Conservation (phyloP, 2,329 filamentous ascomycete species). For the Arthrobotrys musiformis region DNA sequence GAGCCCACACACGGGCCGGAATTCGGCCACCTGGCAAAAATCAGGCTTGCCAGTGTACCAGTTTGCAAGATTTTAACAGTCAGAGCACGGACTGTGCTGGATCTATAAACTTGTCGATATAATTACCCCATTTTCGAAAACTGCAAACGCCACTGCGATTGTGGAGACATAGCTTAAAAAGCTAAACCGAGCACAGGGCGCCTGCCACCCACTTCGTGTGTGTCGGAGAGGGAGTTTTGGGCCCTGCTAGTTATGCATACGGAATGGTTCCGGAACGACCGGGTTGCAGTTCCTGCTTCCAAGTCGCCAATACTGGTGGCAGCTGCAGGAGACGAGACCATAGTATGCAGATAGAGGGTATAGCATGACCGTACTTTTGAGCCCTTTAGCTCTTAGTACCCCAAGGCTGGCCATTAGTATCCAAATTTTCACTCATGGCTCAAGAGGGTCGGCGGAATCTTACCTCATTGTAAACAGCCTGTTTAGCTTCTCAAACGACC, state of each 20-base stretch:
- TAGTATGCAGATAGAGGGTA: conserved; percentile 1
- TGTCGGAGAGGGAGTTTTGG: conserved; percentile 5
- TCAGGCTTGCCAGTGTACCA: neutral
- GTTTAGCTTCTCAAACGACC: conserved; percentile 51
- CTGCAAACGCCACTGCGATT: conserved; percentile 25
- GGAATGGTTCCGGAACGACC: conserved; percentile 52
- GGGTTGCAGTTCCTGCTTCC: conserved; percentile 51
- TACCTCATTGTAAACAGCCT: conserved; percentile 47
- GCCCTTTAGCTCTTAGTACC: conserved; percentile 5
- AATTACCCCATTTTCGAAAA: conserved; percentile 33
- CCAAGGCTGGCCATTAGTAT: conserved; percentile 18
- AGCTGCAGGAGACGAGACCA: conserved; percentile 48
- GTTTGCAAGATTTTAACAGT: neutral
- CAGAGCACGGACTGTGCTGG: conserved; percentile 10
- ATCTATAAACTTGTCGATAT: conserved; percentile 36
- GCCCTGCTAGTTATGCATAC: conserved; percentile 6
- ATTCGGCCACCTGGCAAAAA: conserved; percentile 28
- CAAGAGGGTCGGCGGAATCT: conserved; percentile 25
- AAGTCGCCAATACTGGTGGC: conserved; percentile 2
- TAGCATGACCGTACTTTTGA: conserved; percentile 24
- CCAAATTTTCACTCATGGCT: conserved; percentile 24
- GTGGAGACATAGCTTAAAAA: conserved; percentile 40
- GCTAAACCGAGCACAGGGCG: conserved; percentile 39
- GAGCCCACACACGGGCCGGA: conserved; percentile 20
- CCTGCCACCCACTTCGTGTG: neutral